Base-by-base conservation (phyloP, 2,329 filamentous ascomycete species). In the Diaporthe citrichinensis region DNA sequence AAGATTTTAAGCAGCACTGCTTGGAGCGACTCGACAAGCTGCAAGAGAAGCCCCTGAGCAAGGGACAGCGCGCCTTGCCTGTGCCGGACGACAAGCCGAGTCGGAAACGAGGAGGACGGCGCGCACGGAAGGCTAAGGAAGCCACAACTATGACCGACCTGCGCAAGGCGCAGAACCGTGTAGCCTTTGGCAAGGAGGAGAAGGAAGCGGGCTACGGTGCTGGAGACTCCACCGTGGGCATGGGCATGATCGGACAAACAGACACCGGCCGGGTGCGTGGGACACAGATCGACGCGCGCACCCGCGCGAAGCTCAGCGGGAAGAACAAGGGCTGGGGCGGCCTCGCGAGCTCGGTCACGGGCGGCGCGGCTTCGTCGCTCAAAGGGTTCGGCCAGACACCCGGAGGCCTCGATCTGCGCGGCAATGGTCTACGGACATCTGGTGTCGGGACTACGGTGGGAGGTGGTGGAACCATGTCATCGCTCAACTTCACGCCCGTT, bases 321-420 rank as follows among this genome's bases (percentile, higher is more conserved):
- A 98, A 98, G 87, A 97, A 96, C 85, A 96, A 97, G 80, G 97
- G 97, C 36, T 99, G 97, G 97, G 96, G 96, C 73, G 92, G 89
- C 59, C 89, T 85, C 28, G 82, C 82, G 34, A 83, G 79, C 69
- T 82, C 91, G 84, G 93, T 93, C 49, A 88, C 91, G 4, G 85
- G 89, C 77, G 92, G 93, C 75, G 90, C 92, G 4, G 94, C 94
- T n/a, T 95, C 95, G 1, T 96, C 95, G 39, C 90, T 98, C 74
- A 92, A 94, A 75, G 92, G 93, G 5, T 95, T 97, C 78, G 94
- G 93, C 25, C 91, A 92, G 78, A 74, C 68, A 31, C 90, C 90
- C 23, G 86, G 87, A 71, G 90, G 91, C 68, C 94, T 88, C 85
- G 95, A 88, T 80, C 89, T 98, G 25, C 92, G 94, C 65, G 93